phyloP scores from a whole-genome alignment of 345 rosid species.

The Melaleuca quinquenervia region DNA sequence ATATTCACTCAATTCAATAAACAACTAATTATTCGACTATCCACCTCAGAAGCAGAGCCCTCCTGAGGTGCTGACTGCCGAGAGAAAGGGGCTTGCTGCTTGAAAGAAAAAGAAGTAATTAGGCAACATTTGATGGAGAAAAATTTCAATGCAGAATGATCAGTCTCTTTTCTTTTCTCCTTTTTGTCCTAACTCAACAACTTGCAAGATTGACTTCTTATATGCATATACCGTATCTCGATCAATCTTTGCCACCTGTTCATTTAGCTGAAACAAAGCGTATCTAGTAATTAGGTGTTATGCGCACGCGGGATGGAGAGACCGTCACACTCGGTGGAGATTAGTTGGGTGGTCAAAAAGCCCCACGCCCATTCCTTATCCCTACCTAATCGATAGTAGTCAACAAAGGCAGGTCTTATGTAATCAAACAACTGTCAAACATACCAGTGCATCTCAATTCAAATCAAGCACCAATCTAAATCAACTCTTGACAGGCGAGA shows the following conservation, averaged over 20 bases:
- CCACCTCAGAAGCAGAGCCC: not conserved
- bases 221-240: not conserved
- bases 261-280: not conserved
- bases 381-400: not conserved
- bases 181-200: not conserved
- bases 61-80: not conserved
- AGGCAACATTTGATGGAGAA: not conserved
- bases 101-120: not conserved
- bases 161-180: not conserved
- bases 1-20: not conserved
- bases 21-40: not conserved
- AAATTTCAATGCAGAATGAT: not conserved
- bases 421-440: not conserved
- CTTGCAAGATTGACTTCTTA: not conserved
- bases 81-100: not conserved
- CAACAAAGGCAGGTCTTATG: not conserved
- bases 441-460: not conserved
- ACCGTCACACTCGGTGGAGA: not conserved
- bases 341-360: not conserved
- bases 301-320: rapidly evolving
- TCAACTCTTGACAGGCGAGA: not conserved
- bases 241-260: not conserved
- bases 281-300: not conserved
- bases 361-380: rapidly evolving
- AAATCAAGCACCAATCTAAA: not conserved